Evolutionary conservation across 768 basidiomycete species (phyloP), one percentile per base, ranked within the genome.

Genomic region (Erythrobasidium yunnanense): DNA sequence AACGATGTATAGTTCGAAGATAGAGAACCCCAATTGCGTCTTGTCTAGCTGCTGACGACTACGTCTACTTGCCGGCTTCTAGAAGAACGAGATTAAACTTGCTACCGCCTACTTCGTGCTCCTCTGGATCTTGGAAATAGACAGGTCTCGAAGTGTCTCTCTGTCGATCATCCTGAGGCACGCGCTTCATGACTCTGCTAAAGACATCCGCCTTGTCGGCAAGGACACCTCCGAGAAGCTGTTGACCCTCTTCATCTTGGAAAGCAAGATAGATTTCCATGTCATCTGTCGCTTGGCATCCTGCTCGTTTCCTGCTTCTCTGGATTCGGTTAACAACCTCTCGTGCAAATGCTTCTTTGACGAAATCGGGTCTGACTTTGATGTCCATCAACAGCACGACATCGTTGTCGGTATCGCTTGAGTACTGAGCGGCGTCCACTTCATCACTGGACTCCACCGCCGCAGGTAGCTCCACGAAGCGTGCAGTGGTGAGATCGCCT

Each of bases 331-430:
- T 93, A 69, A 87, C 86, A 70, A 96, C 77, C 76, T 93, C 89
- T 49, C 95, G 83, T 50, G 88, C 85, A 25, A 91, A 80, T 80
- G 89, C 91, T 79, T 96, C 88, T 55, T 83, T 80, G 75, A 85
- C 83, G 47, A 97, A 81, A 69, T 96, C 90, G 0, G 86, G 81
- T 72, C 95, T 88, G 50, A 86, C 81, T 75, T 87, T 84, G 60
- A 90, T 83, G 77, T 99, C 95, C 42, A 99, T 83, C 51, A 93
- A 81, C 68, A 97, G 82, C 53, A 95, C 92, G 55, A 96, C 91
- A 71, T 97, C 91, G 72, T 87, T 88, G 77, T 97, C 89, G 22
- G 90, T 90, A 69, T 78, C 77, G 5, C 75, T 71, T 69, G 91
- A 85, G 29, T 87, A 89, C 45, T 85, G 84, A 70, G 83, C 86